phyloP scores from a whole-genome alignment of 2,329 filamentous ascomycete species.

The Cyanodermella asteris region DNA sequence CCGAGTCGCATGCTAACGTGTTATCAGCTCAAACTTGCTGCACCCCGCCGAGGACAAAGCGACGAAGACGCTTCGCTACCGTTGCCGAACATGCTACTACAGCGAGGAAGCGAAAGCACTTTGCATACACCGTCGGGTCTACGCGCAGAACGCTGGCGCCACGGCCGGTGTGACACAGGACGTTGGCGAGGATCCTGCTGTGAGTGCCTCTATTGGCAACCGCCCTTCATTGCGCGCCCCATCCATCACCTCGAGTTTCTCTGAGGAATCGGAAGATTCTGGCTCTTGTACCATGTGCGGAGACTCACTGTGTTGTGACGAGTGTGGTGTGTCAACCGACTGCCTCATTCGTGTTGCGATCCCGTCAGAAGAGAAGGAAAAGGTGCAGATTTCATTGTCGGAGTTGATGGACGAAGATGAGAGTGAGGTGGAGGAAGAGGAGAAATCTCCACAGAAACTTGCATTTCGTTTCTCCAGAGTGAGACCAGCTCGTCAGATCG shows the following conservation, averaged over 20 bases:
- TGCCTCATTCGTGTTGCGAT: background rate
- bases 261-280: too few relatives aligned
- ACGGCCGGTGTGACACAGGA: constrained; percentile 95
- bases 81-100: constrained; percentile 87
- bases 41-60: constrained; percentile 88
- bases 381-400: background rate
- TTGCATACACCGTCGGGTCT: constrained; percentile 87
- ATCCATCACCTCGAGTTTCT: too few relatives aligned
- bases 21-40: constrained; percentile 67
- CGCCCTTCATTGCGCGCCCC: too few relatives aligned
- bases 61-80: constrained; percentile 72
- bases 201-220: constrained; percentile 39
- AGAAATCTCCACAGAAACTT: constrained; percentile 1
- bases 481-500: too few relatives aligned
- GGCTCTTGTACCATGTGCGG: constrained; percentile 36
- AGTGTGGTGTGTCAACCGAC: constrained; percentile 30
- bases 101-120: constrained; percentile 67
- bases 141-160: constrained; percentile 79
- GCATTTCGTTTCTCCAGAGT: too few relatives aligned
- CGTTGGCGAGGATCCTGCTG: constrained; percentile 92
- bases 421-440: constrained; percentile 1
- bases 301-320: constrained; percentile 29
- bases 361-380: background rate
- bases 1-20: constrained; percentile 9
- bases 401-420: constrained; percentile 5